Evolutionary conservation across 495 filamentous ascomycete species (phyloP).

Genomic region (Neurospora sp.): DNA sequence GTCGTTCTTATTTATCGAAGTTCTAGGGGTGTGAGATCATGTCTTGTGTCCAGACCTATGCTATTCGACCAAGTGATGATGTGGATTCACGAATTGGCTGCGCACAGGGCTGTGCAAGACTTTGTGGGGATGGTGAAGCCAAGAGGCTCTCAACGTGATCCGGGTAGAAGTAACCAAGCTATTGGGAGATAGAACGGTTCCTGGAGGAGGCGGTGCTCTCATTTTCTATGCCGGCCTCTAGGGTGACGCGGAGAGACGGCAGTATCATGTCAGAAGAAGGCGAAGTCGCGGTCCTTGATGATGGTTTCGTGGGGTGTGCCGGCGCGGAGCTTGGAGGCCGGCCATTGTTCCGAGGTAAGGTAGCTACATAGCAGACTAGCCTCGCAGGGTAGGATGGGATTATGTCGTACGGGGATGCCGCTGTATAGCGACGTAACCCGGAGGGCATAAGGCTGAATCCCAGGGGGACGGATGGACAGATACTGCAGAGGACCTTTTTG

Average conservation of each 20-base stretch:
- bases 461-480: background rate
- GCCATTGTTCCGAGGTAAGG: background rate
- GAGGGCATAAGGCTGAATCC: conserved; percentile 7
- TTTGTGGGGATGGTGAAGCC: background rate
- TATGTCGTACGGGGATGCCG: background rate
- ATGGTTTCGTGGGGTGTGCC: background rate
- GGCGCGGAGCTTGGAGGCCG: background rate
- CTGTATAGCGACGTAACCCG: background rate
- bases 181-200: background rate
- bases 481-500: background rate
- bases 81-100: background rate
- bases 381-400: background rate
- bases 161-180: background rate
- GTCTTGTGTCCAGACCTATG: background rate
- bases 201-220: background rate
- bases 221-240: background rate
- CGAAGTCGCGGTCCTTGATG: background rate
- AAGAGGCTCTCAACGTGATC: background rate
- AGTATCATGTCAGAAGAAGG: background rate
- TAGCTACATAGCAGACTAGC: background rate
- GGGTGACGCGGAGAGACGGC: background rate
- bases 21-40: background rate
- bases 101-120: background rate
- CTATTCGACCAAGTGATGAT: background rate
- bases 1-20: background rate